Base-by-base conservation (phyloP, 768 basidiomycete species). In the Hygrocybe coccinea region DNA sequence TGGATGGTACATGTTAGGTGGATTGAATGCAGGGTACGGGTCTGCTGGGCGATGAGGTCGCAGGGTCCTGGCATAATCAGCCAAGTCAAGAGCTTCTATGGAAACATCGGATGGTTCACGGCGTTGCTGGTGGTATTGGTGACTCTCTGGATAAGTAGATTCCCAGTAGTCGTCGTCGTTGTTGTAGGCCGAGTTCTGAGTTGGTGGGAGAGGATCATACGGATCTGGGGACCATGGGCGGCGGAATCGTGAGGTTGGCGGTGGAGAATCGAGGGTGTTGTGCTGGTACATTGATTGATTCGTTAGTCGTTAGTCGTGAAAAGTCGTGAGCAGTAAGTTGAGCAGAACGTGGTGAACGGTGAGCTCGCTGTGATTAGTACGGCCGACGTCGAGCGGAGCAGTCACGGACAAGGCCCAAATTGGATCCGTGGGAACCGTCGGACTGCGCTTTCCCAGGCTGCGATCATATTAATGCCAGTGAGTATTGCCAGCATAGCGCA, bases 71-170 rank as follows among this genome's bases (percentile, higher is more conserved):
- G 84, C 75, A 68, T 87, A 89, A 66, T 87, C 86, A 33, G 85
- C 85, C 21, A 89, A 75, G 69, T 89, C 86, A 53, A 87, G 76
- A 2, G 85, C 85, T 64, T 87, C 85, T 1, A 87, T 77, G 53
- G 84, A 86, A 24, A 76, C 77, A 56, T 87, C 86, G 5, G 85
- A 84, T 3, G 78, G 70, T 56, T 85, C 81, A 57, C 79, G 68
- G 25, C 71, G 70, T 50, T 66, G 69, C 46, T 64, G 67, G 10
- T 56, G 59, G 21, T 56, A 54, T 37, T 60, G 63, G 2, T 56
- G 60, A 47, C 47, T 61, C 50, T 33, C 46, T 1, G 45, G 59
- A 37, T 66, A 55, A 39, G 63, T 60, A 36, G 67, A 58, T 33
- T 60, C 55, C 3, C 62, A 46, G 12, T 59, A 51, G 44, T 60